Percentiles rank a stretch among this genome's conserved stretches.
Evolutionary conservation across 2,329 filamentous ascomycete species (phyloP).

Genomic region (Dactylellina haptotyla): DNA sequence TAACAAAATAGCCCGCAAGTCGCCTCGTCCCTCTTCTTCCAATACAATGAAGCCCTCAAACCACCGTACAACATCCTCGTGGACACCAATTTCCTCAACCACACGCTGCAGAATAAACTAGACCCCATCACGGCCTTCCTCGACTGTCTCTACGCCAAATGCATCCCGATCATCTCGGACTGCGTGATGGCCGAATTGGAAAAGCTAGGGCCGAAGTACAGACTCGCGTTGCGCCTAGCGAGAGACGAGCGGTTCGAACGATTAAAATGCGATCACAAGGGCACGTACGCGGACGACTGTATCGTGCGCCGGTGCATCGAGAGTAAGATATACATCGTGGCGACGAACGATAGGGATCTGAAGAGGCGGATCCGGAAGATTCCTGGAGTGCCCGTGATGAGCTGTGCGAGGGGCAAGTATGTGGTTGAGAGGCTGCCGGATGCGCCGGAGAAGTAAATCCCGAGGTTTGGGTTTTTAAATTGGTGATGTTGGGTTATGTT

Average conservation of each 20-base stretch:
- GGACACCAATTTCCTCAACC: slow-evolving; percentile 90
- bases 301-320: slow-evolving; percentile 78
- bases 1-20: slow-evolving; percentile 71
- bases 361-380: slow-evolving; percentile 87
- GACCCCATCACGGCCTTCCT: slow-evolving; percentile 88
- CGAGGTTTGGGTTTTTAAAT: neutral
- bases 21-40: slow-evolving; percentile 85
- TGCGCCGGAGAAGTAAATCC: slow-evolving; percentile 75
- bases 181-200: slow-evolving; percentile 87
- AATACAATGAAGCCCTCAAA: slow-evolving; percentile 84
- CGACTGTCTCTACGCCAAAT: slow-evolving; percentile 92
- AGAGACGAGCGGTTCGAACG: slow-evolving; percentile 89
- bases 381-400: slow-evolving; percentile 70
- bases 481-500: neutral
- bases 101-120: slow-evolving; percentile 90
- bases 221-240: slow-evolving; percentile 84
- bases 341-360: slow-evolving; percentile 66
- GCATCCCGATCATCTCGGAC: slow-evolving; percentile 84
- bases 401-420: slow-evolving; percentile 60
- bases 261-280: slow-evolving; percentile 88
- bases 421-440: slow-evolving; percentile 91
- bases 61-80: slow-evolving; percentile 84
- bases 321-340: slow-evolving; percentile 80
- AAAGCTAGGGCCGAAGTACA: slow-evolving; percentile 87
- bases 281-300: slow-evolving; percentile 87